Conservation (phyloP, 306 rosid genomes). For the Cucumis melo region DNA sequence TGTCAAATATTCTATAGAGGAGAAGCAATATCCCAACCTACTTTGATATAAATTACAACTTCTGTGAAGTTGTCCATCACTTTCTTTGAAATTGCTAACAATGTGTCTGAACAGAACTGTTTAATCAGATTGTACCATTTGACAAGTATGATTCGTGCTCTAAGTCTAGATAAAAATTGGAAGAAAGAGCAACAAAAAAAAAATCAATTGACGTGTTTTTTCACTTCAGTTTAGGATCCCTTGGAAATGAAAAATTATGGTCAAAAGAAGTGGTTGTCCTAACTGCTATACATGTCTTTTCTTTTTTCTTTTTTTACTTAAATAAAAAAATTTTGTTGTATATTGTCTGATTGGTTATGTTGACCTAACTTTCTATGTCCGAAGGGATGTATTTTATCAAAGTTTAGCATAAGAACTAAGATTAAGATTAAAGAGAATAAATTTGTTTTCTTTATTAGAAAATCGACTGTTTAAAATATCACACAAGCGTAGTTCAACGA, state of each 20-base stretch:
- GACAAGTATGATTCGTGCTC: neutral
- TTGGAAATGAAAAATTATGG: neutral
- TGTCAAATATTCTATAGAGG: neutral
- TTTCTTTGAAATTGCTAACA: neutral
- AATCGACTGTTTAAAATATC: neutral
- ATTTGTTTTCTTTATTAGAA: neutral
- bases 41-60: neutral
- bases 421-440: neutral
- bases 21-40: neutral
- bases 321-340: too few relatives aligned
- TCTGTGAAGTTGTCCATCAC: neutral
- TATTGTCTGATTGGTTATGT: neutral
- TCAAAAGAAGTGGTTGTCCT: conserved; percentile 2
- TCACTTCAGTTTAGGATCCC: neutral
- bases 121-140: neutral
- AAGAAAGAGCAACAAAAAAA: neutral
- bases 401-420: neutral
- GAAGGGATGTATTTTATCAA: neutral
- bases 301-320: neutral
- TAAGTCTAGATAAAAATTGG: neutral
- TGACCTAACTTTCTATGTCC: neutral
- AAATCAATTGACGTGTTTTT: neutral
- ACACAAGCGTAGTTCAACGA: too few relatives aligned
- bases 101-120: neutral
- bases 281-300: neutral